These are phyloP conservation scores for Aspergillus neotritici DNA, from an alignment of 2,329 filamentous ascomycete genomes.

Conservation along the genomic window DNA sequence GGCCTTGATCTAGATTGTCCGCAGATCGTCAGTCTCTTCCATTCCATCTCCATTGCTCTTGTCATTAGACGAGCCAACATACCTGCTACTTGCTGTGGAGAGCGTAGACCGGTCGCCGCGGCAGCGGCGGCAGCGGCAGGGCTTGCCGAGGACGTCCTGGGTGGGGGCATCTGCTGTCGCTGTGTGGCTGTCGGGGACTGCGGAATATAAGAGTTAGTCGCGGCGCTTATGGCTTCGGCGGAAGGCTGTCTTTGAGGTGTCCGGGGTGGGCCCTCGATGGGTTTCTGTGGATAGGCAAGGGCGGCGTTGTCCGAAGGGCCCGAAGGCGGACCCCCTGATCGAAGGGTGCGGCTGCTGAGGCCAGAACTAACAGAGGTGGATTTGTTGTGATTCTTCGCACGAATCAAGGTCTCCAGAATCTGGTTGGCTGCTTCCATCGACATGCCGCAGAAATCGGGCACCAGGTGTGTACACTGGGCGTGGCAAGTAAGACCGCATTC, in stretches of 20 bases:
- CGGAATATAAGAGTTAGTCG: slow-evolving; percentile 40
- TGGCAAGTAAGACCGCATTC: slow-evolving; percentile 93
- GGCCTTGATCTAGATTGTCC: slow-evolving; percentile 33
- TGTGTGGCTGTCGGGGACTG: slow-evolving; percentile 40
- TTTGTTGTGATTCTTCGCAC: slow-evolving; percentile 67
- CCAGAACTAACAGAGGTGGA: slow-evolving; percentile 45
- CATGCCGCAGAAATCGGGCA: slow-evolving; percentile 99
- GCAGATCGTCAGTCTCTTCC: slow-evolving; percentile 26
- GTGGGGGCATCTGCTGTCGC: slow-evolving; percentile 43
- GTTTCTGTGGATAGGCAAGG: slow-evolving; percentile 32
- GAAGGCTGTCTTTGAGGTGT: slow-evolving; percentile 34
- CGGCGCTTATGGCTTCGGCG: slow-evolving; percentile 39
- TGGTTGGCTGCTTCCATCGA: slow-evolving; percentile 96
- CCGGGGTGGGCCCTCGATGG: slow-evolving; percentile 32
- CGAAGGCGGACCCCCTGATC: slow-evolving; percentile 48
- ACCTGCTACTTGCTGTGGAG: slow-evolving; percentile 39
- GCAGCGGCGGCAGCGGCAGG: slow-evolving; percentile 46
- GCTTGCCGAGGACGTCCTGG: slow-evolving; percentile 45
- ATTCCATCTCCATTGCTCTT: slow-evolving; percentile 24
- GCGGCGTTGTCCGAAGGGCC: slow-evolving; percentile 34
- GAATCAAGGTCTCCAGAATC: slow-evolving; percentile 80
- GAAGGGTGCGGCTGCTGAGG: slow-evolving; percentile 62
- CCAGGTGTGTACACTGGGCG: slow-evolving; percentile 84
- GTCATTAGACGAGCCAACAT: slow-evolving; percentile 23
- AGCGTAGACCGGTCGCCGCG: slow-evolving; percentile 44